phyloP scores from a whole-genome alignment of 306 rosid species.

The Inga laurina region DNA sequence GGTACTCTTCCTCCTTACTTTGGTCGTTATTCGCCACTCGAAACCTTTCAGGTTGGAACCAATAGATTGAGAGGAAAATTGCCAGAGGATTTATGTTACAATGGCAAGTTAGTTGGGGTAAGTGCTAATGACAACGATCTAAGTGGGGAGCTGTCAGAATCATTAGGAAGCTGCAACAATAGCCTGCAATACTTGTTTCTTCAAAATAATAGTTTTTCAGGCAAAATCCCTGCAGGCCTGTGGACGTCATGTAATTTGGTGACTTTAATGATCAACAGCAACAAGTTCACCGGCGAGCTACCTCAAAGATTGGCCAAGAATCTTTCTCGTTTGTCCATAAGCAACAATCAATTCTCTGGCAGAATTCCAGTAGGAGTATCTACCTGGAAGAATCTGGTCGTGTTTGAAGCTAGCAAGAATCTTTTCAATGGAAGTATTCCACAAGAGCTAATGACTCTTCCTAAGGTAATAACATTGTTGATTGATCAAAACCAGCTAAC shows the following conservation, averaged over 20 bases:
- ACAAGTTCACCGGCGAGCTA: conserved; percentile 47
- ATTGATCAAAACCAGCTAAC: conserved; percentile 45
- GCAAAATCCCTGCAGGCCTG: conserved; percentile 45
- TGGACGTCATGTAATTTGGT: conserved; percentile 43
- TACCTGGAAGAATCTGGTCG: conserved; percentile 37
- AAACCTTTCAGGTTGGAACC: conserved; percentile 31
- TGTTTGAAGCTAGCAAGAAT: conserved; percentile 47
- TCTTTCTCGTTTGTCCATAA: conserved; percentile 37
- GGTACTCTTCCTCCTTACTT: conserved; percentile 50
- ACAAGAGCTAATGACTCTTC: conserved; percentile 43
- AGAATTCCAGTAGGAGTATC: conserved; percentile 40
- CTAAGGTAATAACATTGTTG: conserved; percentile 15
- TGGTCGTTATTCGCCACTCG: conserved; percentile 39
- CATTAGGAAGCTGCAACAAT: conserved; percentile 43
- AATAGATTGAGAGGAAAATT: conserved; percentile 47
- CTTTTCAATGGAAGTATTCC: conserved; percentile 50
- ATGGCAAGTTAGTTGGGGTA: conserved; percentile 35
- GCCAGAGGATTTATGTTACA: conserved; percentile 45
- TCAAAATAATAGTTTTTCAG: conserved; percentile 35
- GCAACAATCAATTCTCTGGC: conserved; percentile 47
- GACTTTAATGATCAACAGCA: conserved; percentile 27
- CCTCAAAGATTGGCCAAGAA: conserved; percentile 36
- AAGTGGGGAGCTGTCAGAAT: conserved; percentile 45
- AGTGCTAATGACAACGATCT: conserved; percentile 42
- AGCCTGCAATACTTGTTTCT: conserved; percentile 5